Evolutionary conservation across 768 basidiomycete genomes (phyloP), one percentile per base, ranked within the genome.

Genomic region (Suillus subalutaceus): DNA sequence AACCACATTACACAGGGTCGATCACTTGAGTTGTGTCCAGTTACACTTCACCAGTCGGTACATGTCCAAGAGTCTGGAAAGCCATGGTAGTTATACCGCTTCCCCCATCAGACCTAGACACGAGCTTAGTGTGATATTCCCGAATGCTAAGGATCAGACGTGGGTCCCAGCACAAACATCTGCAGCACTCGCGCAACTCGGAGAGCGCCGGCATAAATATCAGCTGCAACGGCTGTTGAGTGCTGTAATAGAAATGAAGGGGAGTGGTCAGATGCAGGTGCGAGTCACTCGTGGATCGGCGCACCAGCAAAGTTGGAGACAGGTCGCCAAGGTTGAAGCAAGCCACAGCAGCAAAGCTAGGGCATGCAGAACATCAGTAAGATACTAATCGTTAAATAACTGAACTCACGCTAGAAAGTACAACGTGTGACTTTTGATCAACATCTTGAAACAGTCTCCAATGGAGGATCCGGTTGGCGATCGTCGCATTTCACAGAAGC

Each of bases 131-230:
- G 15, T 52, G 23, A 52, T 52, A 52, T 52, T 26, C 50, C 16
- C 50, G 50, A 16, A 52, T 6, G 26, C 50, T 52, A 16, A 52
- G 50, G 26, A 52, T 15, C 23, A 52, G 50, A 52, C 50, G 50
- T 52, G 50, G 50, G 50, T 26, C 50, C 50, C 23, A 52, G 6
- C 50, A 52, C 50, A 26, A 52, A 52, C 50, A 52, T 52, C 50
- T 52, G 50, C 50, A 52, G 7, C 50, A 52, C 26, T 4, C 15
- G 50, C 7, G 50, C 26, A 26, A 52, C 3, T 15, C 15, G 50
- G 15, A 26, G 26, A 16, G 7, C 15, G 7, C 50, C 50, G 15
- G 2, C 23, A 52, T 16, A 52, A 26, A 26, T 23, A 26, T 23
- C 50, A 52, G 2, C 50, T 26, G 13, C 50, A 10, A 52, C 3